Conservation (phyloP, 2,329 filamentous ascomycete species). For the Exophiala mesophila region DNA sequence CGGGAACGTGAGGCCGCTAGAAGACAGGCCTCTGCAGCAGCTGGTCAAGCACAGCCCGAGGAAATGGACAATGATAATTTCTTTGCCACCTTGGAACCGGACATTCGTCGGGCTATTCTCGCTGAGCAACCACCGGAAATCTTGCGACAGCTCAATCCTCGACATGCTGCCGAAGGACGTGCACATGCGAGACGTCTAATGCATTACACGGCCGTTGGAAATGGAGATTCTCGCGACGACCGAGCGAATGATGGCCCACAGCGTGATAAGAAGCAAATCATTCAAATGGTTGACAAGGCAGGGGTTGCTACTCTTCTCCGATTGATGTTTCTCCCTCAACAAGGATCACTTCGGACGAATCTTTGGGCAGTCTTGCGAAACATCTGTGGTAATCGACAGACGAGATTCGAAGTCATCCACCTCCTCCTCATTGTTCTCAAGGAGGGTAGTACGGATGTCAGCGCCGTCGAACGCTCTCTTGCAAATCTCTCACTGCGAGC, state of each 20-base stretch:
- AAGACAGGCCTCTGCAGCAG: slow-evolving; percentile 50
- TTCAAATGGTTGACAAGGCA: slow-evolving; percentile 95
- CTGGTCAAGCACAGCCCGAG: slow-evolving; percentile 52
- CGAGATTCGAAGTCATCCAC: slow-evolving; percentile 87
- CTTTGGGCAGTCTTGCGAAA: slow-evolving; percentile 85
- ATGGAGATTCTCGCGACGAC: slow-evolving; percentile 34
- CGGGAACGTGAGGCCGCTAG: slow-evolving; percentile 78
- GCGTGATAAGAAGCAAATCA: slow-evolving; percentile 62
- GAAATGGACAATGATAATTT: slow-evolving; percentile 95
- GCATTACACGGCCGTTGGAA: slow-evolving; percentile 49
- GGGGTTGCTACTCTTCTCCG: slow-evolving; percentile 93
- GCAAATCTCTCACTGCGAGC: slow-evolving; percentile 86
- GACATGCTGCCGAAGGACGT: slow-evolving; percentile 81
- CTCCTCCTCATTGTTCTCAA: slow-evolving; percentile 89
- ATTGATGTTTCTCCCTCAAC: slow-evolving; percentile 96
- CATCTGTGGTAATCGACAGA: slow-evolving; percentile 94
- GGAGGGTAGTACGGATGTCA: slow-evolving; percentile 88
- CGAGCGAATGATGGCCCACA: slow-evolving; percentile 27
- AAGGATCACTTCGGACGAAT: slow-evolving; percentile 76
- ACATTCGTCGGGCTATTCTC: slow-evolving; percentile 77
- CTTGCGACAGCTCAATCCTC: slow-evolving; percentile 74
- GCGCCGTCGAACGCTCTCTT: slow-evolving; percentile 92
- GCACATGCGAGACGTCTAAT: slow-evolving; percentile 57
- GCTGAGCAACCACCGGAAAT: slow-evolving; percentile 89
- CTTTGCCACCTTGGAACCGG: slow-evolving; percentile 80